Evolutionary conservation across 106 monocot species (phyloP).

Genomic region (Dendrobium catenatum): DNA sequence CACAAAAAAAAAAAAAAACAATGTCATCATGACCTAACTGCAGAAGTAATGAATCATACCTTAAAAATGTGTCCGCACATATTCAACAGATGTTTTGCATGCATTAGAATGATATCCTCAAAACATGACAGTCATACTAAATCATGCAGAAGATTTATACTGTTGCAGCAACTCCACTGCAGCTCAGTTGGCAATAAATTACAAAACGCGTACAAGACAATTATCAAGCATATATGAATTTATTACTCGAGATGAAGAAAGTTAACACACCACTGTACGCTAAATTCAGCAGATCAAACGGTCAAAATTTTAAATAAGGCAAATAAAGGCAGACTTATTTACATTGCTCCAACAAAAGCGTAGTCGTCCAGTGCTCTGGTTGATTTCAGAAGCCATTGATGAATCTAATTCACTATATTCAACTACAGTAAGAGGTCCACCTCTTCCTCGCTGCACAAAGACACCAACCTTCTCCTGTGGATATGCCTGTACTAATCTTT

Average conservation of each 20-base stretch:
- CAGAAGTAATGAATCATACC: not conserved
- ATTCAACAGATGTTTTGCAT: not conserved
- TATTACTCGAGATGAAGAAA: not conserved
- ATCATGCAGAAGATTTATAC: not conserved
- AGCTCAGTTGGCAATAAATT: too few relatives aligned
- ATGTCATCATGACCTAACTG: not conserved
- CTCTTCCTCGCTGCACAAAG: constrained; percentile 91
- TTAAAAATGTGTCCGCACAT: not conserved
- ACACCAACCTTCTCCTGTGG: constrained; percentile 98
- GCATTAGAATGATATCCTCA: not conserved
- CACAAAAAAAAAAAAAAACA: not conserved
- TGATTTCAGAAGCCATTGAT: constrained; percentile 78
- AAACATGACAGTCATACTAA: not conserved
- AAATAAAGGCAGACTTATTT: constrained; percentile 15
- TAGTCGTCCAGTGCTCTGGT: constrained; percentile 94
- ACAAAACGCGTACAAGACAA: not conserved
- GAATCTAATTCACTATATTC: constrained; percentile 97
- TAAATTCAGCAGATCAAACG: not conserved
- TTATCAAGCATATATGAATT: not conserved
- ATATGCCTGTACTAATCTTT: constrained; percentile 55
- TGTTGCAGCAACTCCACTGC: not conserved
- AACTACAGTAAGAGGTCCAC: constrained; percentile 88
- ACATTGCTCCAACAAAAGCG: constrained; percentile 99
- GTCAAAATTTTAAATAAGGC: not conserved
- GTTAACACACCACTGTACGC: not conserved